Evolutionary conservation across 768 basidiomycete species (phyloP).

Genomic region (Tulasnella sp.): DNA sequence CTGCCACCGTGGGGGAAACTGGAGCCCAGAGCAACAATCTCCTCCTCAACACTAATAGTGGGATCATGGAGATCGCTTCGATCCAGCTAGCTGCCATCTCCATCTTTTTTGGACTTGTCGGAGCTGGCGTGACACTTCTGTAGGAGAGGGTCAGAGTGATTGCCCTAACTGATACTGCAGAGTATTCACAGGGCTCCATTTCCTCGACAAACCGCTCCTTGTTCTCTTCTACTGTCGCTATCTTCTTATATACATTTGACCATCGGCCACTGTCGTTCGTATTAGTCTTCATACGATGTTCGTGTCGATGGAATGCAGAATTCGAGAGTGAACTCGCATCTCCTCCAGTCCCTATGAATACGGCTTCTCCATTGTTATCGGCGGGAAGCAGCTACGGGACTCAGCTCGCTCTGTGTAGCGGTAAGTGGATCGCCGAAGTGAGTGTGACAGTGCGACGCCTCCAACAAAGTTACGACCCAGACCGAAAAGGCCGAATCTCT

Average conservation of each 20-base stretch:
- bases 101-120: background rate
- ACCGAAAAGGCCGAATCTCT: too few relatives aligned
- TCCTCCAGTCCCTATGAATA: too few relatives aligned
- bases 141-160: background rate
- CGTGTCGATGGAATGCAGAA: background rate
- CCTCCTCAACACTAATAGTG: background rate
- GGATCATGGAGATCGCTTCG: background rate
- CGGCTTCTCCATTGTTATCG: too few relatives aligned
- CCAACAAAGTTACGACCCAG: too few relatives aligned
- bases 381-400: too few relatives aligned
- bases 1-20: background rate
- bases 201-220: background rate
- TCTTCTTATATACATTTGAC: background rate
- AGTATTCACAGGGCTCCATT: background rate
- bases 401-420: too few relatives aligned
- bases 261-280: background rate
- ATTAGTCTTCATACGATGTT: background rate
- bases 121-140: background rate
- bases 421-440: too few relatives aligned
- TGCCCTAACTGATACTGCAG: background rate
- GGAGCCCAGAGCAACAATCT: background rate
- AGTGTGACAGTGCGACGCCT: too few relatives aligned
- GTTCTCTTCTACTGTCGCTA: background rate
- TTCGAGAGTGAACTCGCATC: background rate
- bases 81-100: background rate